phyloP scores from a whole-genome alignment of 1,284 basidiomycete species.

The Trichosporon coremiiforme region DNA sequence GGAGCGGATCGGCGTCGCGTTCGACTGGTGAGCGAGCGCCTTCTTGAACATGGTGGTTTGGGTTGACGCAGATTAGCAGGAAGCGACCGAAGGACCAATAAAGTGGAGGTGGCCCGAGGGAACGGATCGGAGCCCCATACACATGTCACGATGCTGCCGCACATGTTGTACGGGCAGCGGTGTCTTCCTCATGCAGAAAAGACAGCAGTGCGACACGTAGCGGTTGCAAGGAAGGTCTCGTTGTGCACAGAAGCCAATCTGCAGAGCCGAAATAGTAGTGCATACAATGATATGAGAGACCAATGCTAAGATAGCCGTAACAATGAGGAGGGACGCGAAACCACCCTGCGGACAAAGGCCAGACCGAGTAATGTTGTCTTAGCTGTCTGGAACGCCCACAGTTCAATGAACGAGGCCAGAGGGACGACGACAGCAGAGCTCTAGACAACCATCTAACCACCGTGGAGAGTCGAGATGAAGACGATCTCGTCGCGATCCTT shows the following conservation, averaged over 20 bases:
- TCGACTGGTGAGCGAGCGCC: constrained; percentile 51
- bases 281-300: constrained; percentile 12
- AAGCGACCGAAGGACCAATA: constrained; percentile 3
- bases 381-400: background rate
- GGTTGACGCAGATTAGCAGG: background rate
- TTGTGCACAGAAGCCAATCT: background rate
- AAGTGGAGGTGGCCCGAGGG: constrained; percentile 5
- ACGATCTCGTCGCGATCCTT: constrained; percentile 84
- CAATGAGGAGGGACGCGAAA: background rate
- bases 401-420: too few relatives aligned
- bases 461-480: constrained; percentile 94
- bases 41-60: constrained; percentile 54
- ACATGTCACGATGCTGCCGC: background rate
- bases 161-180: background rate
- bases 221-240: too few relatives aligned
- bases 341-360: background rate
- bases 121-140: constrained; percentile 6
- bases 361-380: background rate
- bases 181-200: too few relatives aligned
- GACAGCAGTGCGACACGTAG: too few relatives aligned
- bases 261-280: background rate
- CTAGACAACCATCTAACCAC: constrained; percentile 62
- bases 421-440: too few relatives aligned
- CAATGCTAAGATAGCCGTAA: background rate
- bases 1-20: constrained; percentile 54